phyloP scores from a whole-genome alignment of 305 asterid genomes.

The Stenogyne calaminthoides region DNA sequence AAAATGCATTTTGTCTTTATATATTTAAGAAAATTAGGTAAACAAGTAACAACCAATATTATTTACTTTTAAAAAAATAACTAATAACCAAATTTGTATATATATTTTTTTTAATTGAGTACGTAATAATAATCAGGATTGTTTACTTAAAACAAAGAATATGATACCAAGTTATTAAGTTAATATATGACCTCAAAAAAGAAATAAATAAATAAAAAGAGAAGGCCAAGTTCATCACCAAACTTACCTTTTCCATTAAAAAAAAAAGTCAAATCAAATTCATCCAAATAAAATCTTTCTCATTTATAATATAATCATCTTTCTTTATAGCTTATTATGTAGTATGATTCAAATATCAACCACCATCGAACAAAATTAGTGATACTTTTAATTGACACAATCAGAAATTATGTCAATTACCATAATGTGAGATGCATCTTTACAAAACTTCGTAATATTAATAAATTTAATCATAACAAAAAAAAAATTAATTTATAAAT shows the following conservation, averaged over 20 bases:
- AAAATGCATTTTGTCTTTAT: too few species aligned
- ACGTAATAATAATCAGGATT: not conserved
- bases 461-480: not conserved
- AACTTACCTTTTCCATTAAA: not conserved
- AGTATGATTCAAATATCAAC: not conserved
- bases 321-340: not conserved
- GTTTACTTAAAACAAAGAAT: not conserved
- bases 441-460: too few species aligned
- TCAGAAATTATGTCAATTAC: not conserved
- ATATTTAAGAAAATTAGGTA: not conserved
- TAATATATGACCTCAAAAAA: not conserved
- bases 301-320: not conserved
- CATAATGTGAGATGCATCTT: too few species aligned
- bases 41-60: not conserved
- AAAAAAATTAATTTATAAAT: not conserved
- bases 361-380: not conserved
- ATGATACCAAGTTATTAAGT: not conserved
- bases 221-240: not conserved
- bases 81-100: too few species aligned
- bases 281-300: not conserved
- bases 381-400: not conserved
- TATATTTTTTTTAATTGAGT: too few species aligned
- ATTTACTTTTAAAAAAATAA: too few species aligned
- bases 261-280: not conserved
- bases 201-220: not conserved